Evolutionary conservation across 208 protist species (phyloP).

Genomic region (Leishmania tropica): DNA sequence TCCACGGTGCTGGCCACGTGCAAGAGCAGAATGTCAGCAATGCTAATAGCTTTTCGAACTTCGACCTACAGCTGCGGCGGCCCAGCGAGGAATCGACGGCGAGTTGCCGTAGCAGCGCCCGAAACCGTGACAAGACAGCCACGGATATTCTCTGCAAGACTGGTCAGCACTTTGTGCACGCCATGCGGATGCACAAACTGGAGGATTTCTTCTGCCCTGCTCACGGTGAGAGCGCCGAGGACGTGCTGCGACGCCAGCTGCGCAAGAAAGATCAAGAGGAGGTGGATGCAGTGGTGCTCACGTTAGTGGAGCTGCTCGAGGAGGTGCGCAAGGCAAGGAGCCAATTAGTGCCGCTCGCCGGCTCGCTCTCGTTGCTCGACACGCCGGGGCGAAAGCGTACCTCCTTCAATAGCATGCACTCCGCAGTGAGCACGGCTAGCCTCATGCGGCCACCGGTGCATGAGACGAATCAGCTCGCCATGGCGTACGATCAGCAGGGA

Average conservation of each 20-base stretch:
- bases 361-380: constrained; percentile 10
- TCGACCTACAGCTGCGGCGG: background rate
- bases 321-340: constrained; percentile 33
- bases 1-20: background rate
- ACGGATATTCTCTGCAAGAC: constrained; percentile 36
- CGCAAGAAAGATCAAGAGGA: constrained; percentile 27
- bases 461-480: constrained; percentile 54
- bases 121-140: constrained; percentile 11
- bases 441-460: constrained; percentile 55
- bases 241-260: constrained; percentile 27
- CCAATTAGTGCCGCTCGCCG: constrained; percentile 13
- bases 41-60: constrained; percentile 3
- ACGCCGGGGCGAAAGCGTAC: background rate
- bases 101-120: constrained; percentile 1
- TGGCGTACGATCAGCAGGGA: constrained; percentile 59
- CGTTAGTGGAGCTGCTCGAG: constrained; percentile 55
- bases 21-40: constrained; percentile 24
- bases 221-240: constrained; percentile 13
- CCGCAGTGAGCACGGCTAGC: constrained; percentile 55
- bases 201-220: constrained; percentile 36
- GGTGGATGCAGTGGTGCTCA: constrained; percentile 36
- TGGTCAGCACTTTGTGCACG: constrained; percentile 57
- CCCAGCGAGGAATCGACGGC: constrained; percentile 8
- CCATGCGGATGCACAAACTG: constrained; percentile 45
- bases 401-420: constrained; percentile 37